Percentiles rank a stretch among this genome's conserved stretches.
These are phyloP conservation scores for Sphenostylis stenocarpa DNA, from an alignment of 306 rosid genomes.

Conservation along the genomic window DNA sequence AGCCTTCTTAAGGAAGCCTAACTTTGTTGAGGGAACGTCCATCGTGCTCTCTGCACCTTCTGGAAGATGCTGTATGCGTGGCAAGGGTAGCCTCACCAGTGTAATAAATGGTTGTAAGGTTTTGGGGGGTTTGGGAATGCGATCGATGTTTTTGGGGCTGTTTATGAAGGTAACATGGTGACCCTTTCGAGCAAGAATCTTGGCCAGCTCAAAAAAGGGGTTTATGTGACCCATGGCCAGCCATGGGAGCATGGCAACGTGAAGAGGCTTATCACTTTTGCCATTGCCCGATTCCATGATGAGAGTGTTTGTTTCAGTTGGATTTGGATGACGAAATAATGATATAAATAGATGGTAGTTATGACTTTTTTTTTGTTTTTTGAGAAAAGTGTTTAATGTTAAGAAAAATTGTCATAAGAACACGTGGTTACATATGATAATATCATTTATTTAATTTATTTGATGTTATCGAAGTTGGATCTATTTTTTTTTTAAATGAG, in stretches of 20 bases:
- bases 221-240: conserved; percentile 60
- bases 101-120: conserved; percentile 27
- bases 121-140: conserved; percentile 49
- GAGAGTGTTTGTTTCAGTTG: too few species aligned
- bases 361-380: too few species aligned
- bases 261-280: conserved; percentile 39
- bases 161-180: conserved; percentile 52
- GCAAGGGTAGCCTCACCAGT: conserved; percentile 41
- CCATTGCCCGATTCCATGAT: too few species aligned
- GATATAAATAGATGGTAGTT: too few species aligned
- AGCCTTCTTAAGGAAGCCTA: conserved; percentile 39
- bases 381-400: too few species aligned
- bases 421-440: too few species aligned
- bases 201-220: conserved; percentile 49
- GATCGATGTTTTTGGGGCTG: conserved; percentile 51
- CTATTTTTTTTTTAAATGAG: too few species aligned
- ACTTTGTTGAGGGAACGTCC: conserved; percentile 37
- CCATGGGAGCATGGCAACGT: conserved; percentile 63
- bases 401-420: too few species aligned
- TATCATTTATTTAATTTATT: too few species aligned
- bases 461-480: too few species aligned
- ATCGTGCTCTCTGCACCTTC: conserved; percentile 48
- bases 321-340: too few species aligned
- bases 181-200: conserved; percentile 60
- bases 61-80: conserved; percentile 37